A percentile compares a stretch with the other conserved stretches of the same genome.
Conservation (phyloP, 495 filamentous ascomycete species). For the Neurospora sp. region DNA sequence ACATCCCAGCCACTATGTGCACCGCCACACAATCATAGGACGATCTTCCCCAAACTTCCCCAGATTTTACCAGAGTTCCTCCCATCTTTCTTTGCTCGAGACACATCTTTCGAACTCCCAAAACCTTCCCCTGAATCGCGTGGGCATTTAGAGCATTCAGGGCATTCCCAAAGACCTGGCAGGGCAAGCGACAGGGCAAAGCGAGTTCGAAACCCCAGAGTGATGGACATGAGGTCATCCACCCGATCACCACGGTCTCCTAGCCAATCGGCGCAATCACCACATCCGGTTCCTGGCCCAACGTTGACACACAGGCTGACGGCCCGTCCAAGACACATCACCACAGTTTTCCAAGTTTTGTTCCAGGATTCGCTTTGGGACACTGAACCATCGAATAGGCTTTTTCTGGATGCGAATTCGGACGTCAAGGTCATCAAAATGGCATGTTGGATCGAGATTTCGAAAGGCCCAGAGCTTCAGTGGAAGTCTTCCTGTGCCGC, state of each 20-base stretch:
- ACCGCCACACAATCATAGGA: background rate
- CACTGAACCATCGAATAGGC: background rate
- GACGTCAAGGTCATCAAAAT: background rate
- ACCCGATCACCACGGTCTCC: background rate
- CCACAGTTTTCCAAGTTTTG: background rate
- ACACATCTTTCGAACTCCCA: background rate
- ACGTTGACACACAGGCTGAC: background rate
- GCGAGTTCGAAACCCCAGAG: background rate
- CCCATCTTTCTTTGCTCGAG: background rate
- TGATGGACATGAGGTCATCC: background rate
- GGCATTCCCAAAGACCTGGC: background rate
- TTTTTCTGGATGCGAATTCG: background rate
- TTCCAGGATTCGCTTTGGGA: background rate
- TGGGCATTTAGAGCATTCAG: background rate
- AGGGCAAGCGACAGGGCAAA: background rate
- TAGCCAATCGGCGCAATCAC: background rate
- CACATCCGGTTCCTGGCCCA: background rate
- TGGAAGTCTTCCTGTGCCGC: background rate
- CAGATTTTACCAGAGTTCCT: background rate
- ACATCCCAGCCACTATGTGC: background rate
- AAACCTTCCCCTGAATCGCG: background rate
- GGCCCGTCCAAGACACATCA: background rate
- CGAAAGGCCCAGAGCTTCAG: background rate
- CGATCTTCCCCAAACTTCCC: background rate
- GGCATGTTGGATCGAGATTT: background rate